Evolutionary conservation across 306 rosid genomes (phyloP).

Genomic region (Medicago lupulina): DNA sequence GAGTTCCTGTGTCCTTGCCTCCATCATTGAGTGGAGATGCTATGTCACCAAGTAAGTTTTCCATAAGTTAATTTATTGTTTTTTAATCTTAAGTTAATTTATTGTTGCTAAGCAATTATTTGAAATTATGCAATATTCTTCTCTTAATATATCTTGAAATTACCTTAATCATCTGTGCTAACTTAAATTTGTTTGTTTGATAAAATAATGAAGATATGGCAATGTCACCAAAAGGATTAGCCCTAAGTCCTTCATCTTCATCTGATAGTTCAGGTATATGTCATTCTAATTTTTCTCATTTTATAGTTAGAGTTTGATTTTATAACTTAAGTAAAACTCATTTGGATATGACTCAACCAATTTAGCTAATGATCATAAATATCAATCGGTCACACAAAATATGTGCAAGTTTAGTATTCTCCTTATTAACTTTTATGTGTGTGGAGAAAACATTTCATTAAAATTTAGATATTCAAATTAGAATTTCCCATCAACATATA

Average conservation of each 20-base stretch:
- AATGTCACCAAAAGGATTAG: conserved; percentile 15
- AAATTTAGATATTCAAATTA: not conserved
- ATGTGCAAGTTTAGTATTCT: not conserved
- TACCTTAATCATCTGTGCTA: not conserved
- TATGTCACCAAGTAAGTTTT: conserved; percentile 43
- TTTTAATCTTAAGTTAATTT: not conserved
- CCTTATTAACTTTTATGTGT: not conserved
- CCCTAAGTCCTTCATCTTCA: conserved; percentile 24
- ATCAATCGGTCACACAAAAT: not conserved
- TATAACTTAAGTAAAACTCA: not conserved
- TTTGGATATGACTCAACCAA: not conserved
- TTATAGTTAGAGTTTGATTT: not conserved
- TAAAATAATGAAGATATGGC: conserved; percentile 40
- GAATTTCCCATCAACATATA: not conserved
- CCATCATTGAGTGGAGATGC: conserved; percentile 42
- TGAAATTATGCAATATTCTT: not conserved
- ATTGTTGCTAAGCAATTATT: not conserved
- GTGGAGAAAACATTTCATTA: not conserved
- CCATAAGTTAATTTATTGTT: not conserved
- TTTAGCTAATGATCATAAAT: not conserved
- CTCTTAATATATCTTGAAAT: not conserved
- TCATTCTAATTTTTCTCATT: not conserved
- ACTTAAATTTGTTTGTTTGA: not conserved
- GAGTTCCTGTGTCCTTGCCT: conserved; percentile 53
- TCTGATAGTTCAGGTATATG: not conserved